Conservation (phyloP, 2,329 filamentous ascomycete genomes). For the Exophiala sp. region DNA sequence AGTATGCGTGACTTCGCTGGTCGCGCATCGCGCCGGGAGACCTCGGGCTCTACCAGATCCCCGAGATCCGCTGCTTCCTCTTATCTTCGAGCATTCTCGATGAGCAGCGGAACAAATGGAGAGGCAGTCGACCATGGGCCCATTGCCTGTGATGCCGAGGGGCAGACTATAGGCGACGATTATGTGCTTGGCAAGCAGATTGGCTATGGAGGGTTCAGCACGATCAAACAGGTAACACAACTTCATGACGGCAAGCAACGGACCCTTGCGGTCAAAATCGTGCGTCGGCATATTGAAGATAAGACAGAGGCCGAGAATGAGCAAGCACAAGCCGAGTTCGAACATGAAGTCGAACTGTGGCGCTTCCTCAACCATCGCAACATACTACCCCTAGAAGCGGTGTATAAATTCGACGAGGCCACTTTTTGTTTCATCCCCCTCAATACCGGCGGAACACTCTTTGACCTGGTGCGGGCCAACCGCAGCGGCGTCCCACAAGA, state of each 20-base stretch:
- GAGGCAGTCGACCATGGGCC: conserved; percentile 29
- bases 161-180: conserved; percentile 59
- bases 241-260: conserved; percentile 52
- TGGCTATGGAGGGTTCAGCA: conserved; percentile 60
- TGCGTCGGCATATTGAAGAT: conserved; percentile 53
- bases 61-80: conserved; percentile 55
- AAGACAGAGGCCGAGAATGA: conserved; percentile 58
- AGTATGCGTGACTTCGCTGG: conserved; percentile 18
- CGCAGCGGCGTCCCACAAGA: conserved; percentile 48
- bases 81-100: conserved; percentile 46
- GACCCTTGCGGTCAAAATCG: conserved; percentile 58
- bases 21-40: conserved; percentile 24
- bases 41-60: conserved; percentile 39
- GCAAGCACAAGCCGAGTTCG: conserved; percentile 59
- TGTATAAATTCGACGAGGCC: conserved; percentile 62
- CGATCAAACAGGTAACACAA: conserved; percentile 61
- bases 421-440: conserved; percentile 63
- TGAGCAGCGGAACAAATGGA: conserved; percentile 40
- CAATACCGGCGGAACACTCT: conserved; percentile 58
- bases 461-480: conserved; percentile 55
- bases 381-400: conserved; percentile 56
- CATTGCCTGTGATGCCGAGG: conserved; percentile 58
- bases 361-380: conserved; percentile 58
- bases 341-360: conserved; percentile 64
- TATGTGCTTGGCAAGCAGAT: conserved; percentile 64